A percentile compares a stretch with the other conserved stretches of the same genome.
phyloP scores from a whole-genome alignment of 2,329 filamentous ascomycete genomes.

The Cytospora piceicola region DNA sequence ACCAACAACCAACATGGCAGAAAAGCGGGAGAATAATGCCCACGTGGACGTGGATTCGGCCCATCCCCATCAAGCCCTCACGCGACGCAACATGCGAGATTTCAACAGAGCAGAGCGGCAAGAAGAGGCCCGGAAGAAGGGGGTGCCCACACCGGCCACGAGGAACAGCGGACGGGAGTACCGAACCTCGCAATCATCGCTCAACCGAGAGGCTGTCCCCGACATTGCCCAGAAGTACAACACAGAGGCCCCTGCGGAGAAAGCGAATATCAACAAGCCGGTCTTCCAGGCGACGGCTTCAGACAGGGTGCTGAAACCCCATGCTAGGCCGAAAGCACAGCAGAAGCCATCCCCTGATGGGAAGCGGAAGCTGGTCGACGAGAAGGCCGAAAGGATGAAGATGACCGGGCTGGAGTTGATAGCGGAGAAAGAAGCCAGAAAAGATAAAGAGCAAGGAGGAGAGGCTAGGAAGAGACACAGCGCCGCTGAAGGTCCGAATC shows the following conservation, averaged over 20 bases:
- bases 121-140: neutral
- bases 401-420: neutral
- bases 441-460: neutral
- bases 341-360: too few species aligned
- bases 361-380: neutral
- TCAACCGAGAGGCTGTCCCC: neutral
- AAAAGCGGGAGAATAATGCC: neutral
- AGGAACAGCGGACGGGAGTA: neutral
- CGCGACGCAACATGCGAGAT: neutral
- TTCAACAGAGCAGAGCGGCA: neutral
- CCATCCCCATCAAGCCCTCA: neutral
- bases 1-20: neutral
- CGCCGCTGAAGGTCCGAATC: neutral
- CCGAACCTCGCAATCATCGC: neutral
- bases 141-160: neutral
- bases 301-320: neutral
- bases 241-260: neutral
- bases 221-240: neutral
- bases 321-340: too few species aligned
- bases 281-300: neutral
- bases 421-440: neutral
- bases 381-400: neutral
- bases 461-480: neutral
- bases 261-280: neutral
- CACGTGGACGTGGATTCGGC: neutral